Evolutionary conservation across 2,329 filamentous ascomycete genomes (phyloP).

Genomic region (Diaporthe australafricana): DNA sequence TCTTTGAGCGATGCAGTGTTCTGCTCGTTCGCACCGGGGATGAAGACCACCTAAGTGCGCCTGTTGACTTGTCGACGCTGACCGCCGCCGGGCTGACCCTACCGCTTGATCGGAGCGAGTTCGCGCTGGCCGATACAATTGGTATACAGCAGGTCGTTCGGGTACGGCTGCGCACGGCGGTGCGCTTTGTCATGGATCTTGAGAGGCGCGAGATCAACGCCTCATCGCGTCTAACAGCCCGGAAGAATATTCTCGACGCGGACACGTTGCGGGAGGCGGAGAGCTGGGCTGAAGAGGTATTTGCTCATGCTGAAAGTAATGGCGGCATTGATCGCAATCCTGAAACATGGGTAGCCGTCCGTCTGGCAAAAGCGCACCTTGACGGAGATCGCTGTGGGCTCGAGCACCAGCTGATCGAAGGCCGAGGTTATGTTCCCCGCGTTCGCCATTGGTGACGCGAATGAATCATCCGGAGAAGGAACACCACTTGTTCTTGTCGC

Average conservation of each 20-base stretch:
- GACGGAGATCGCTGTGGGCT: constrained; percentile 14
- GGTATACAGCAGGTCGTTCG: neutral
- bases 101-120: constrained; percentile 7
- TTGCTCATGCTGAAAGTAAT: constrained; percentile 9
- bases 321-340: neutral
- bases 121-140: neutral
- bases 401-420: neutral
- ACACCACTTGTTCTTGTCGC: neutral
- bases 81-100: constrained; percentile 15
- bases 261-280: constrained; percentile 3
- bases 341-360: neutral
- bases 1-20: constrained; percentile 14
- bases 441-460: neutral
- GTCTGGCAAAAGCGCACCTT: neutral
- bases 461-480: neutral
- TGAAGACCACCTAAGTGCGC: constrained; percentile 8
- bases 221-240: constrained; percentile 17
- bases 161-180: constrained; percentile 7
- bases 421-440: neutral
- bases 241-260: constrained; percentile 17
- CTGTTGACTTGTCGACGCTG: constrained; percentile 13
- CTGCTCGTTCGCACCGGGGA: constrained; percentile 17
- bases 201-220: constrained; percentile 15
- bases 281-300: neutral
- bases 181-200: constrained; percentile 17